phyloP scores from a whole-genome alignment of 345 rosid genomes.

The Cardiospermum halicacabum region DNA sequence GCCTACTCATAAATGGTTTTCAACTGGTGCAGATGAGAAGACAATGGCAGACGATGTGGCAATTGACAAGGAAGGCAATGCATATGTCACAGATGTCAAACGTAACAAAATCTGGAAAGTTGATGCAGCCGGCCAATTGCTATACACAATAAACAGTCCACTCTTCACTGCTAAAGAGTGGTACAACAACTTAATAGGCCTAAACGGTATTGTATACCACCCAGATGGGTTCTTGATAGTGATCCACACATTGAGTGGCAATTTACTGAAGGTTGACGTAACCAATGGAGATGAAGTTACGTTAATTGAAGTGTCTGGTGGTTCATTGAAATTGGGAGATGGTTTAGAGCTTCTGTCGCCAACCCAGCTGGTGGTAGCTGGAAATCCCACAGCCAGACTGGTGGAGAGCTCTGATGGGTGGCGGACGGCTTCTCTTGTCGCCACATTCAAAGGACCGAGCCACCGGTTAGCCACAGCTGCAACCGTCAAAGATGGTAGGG shows the following conservation, averaged over 20 bases:
- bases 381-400: constrained; percentile 61
- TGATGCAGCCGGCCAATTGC: constrained; percentile 48
- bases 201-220: constrained; percentile 84
- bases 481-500: constrained; percentile 75
- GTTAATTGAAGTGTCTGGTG: constrained; percentile 48
- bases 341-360: constrained; percentile 68
- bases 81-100: constrained; percentile 69
- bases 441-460: constrained; percentile 55
- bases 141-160: constrained; percentile 47
- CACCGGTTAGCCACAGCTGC: constrained; percentile 80
- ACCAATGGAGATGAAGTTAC: constrained; percentile 38
- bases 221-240: constrained; percentile 75
- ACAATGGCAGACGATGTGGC: constrained; percentile 83
- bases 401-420: constrained; percentile 84
- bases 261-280: constrained; percentile 52
- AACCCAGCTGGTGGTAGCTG: constrained; percentile 76
- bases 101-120: constrained; percentile 72
- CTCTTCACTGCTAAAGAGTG: constrained; percentile 64
- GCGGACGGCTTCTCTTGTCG: constrained; percentile 64
- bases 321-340: constrained; percentile 60
- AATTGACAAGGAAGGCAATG: constrained; percentile 62
- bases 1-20: background rate
- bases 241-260: constrained; percentile 68
- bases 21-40: constrained; percentile 45
- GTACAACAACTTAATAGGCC: constrained; percentile 56